Percentiles rank a stretch among this genome's conserved stretches.
Conservation (phyloP, 257 asterid species). For the Solanum megistacrolobum region DNA sequence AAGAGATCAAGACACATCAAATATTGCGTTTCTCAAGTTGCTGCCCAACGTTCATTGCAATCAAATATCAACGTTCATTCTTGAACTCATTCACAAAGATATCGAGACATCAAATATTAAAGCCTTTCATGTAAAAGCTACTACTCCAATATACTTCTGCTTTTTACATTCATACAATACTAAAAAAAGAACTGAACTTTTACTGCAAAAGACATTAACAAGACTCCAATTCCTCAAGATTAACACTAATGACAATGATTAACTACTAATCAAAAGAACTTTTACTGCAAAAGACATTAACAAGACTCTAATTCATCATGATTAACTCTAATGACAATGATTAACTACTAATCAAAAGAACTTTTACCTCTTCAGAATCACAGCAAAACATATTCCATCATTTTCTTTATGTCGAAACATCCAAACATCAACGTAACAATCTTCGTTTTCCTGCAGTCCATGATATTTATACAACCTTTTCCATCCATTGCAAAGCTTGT, state of each 20-base stretch:
- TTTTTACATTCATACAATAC: not conserved
- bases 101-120: not conserved
- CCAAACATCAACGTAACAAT: slow-evolving; percentile 1
- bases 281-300: not conserved
- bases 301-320: not conserved
- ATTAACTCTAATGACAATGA: not conserved
- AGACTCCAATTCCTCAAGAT: not conserved
- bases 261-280: not conserved
- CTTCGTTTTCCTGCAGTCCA: not conserved
- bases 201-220: not conserved
- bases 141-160: not conserved
- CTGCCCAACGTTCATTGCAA: not conserved
- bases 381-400: not conserved
- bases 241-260: not conserved
- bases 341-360: not conserved
- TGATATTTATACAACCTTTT: not conserved
- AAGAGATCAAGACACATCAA: not conserved
- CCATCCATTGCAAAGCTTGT: slow-evolving; percentile 1
- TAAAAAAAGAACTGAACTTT: not conserved
- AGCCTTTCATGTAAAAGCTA: too few species aligned
- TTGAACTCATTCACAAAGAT: not conserved
- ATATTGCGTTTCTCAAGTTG: not conserved
- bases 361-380: not conserved
- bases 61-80: not conserved
- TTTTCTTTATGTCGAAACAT: not conserved